Percentiles rank a stretch among this genome's conserved stretches.
phyloP scores from a whole-genome alignment of 2,329 filamentous ascomycete genomes.

The Penicillium rolfsii region DNA sequence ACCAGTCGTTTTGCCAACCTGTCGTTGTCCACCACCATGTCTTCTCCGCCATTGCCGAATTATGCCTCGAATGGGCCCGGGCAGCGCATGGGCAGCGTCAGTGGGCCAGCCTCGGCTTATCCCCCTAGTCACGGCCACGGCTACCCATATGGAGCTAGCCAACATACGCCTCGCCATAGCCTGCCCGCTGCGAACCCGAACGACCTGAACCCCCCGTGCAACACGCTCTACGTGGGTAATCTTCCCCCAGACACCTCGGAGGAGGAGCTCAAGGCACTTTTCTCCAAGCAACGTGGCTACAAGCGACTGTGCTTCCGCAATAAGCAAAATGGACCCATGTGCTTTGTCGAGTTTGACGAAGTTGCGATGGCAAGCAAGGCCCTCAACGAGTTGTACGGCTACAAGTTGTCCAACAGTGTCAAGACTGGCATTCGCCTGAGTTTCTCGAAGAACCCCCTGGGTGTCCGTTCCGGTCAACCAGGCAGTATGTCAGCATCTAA shows the following conservation, averaged over 20 bases:
- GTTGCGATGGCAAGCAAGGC: constrained; percentile 89
- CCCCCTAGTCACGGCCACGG: constrained; percentile 60
- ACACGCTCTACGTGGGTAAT: constrained; percentile 98
- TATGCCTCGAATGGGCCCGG: constrained; percentile 55
- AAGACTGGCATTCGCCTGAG: constrained; percentile 94
- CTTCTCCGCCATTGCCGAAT: constrained; percentile 59
- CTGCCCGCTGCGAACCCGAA: constrained; percentile 90
- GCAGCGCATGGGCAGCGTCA: constrained; percentile 48
- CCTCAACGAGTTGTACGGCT: constrained; percentile 85
- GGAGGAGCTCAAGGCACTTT: constrained; percentile 91
- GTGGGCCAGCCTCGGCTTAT: constrained; percentile 58
- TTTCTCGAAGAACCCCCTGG: constrained; percentile 96
- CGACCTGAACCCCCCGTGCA: constrained; percentile 96
- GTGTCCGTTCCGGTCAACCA: constrained; percentile 78
- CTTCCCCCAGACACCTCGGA: constrained; percentile 89
- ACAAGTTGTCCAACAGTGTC: constrained; percentile 83
- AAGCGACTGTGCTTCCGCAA: constrained; percentile 93
- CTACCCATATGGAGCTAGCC: constrained; percentile 58
- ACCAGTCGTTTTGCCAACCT: constrained; percentile 69
- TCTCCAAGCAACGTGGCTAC: constrained; percentile 91
- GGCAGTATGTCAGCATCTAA: constrained; percentile 57
- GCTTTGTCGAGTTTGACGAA: constrained; percentile 97
- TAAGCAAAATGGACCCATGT: constrained; percentile 96
- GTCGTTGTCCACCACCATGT: constrained; percentile 70
- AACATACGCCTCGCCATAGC: constrained; percentile 64